Conservation (phyloP, 176 grass and related monocot genomes). For the Aegilops speltoides region DNA sequence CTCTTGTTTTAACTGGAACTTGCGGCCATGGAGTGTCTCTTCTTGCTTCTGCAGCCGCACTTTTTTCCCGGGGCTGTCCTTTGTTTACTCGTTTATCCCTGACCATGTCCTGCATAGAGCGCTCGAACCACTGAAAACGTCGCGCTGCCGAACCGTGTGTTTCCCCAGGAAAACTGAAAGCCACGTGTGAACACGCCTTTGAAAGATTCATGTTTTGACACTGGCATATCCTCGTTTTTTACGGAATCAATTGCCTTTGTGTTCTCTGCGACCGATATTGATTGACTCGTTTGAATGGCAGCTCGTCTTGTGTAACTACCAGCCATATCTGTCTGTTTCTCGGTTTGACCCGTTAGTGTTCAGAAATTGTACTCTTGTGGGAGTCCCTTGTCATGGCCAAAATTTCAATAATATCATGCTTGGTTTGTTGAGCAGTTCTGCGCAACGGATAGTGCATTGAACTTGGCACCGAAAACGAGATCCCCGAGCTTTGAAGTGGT, state of each 20-base stretch:
- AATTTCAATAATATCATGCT: constrained; percentile 30
- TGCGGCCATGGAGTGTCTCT: background rate
- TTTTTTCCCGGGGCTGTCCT: background rate
- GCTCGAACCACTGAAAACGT: background rate
- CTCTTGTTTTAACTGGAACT: background rate
- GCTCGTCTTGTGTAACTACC: background rate
- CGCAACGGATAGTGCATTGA: background rate
- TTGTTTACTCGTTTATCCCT: background rate
- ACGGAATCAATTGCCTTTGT: background rate
- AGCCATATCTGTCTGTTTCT: constrained; percentile 5
- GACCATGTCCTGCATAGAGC: background rate
- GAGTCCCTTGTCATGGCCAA: background rate
- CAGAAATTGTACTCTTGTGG: background rate
- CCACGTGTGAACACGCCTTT: background rate
- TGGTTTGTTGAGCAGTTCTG: background rate
- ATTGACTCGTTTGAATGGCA: background rate
- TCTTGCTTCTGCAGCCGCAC: background rate
- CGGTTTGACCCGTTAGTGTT: constrained; percentile 6
- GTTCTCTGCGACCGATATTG: background rate
- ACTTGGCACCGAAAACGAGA: background rate
- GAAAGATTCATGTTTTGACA: background rate
- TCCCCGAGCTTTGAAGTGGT: background rate
- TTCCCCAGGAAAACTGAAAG: background rate
- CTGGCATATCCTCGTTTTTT: background rate
- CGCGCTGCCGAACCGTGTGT: background rate